Conservation (phyloP, 176 grass and related monocot genomes). For the Pontederia paniculata region DNA sequence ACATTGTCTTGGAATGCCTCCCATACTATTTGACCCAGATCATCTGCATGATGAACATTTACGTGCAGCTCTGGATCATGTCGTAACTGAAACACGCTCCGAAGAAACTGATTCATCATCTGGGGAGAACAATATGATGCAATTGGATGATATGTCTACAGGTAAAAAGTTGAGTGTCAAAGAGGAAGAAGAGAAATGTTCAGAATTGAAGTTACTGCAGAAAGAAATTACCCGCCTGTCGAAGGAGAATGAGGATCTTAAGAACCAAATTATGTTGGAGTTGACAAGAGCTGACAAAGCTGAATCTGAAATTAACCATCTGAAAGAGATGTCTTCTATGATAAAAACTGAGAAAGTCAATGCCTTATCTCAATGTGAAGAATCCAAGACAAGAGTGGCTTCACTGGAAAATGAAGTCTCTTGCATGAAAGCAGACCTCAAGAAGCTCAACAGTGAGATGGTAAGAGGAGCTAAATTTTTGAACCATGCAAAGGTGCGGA, state of each 20-base stretch:
- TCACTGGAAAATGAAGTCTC: conserved; percentile 57
- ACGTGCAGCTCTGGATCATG: conserved; percentile 21
- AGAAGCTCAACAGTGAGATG: conserved; percentile 66
- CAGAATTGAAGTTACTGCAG: conserved; percentile 49
- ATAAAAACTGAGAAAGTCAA: conserved; percentile 50
- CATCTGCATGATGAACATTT: conserved; percentile 38
- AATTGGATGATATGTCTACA: background rate
- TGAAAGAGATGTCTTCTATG: conserved; percentile 47
- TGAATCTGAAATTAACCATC: conserved; percentile 41
- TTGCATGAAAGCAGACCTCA: conserved; percentile 74
- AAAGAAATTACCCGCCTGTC: conserved; percentile 74
- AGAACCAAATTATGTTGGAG: conserved; percentile 44
- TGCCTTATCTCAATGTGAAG: conserved; percentile 44
- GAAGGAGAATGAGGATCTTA: conserved; percentile 75
- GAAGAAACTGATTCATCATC: background rate
- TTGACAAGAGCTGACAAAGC: conserved; percentile 32
- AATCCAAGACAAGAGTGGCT: conserved; percentile 47
- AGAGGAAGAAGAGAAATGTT: background rate
- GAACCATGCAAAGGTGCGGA: conserved; percentile 39
- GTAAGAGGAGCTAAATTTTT: conserved; percentile 42
- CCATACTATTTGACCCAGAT: conserved; percentile 33
- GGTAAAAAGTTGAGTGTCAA: background rate
- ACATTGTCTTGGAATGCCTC: conserved; percentile 37
- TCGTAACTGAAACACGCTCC: background rate
- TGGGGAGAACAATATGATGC: background rate